Percentiles rank a stretch among this genome's conserved stretches.
Evolutionary conservation across 352 stramenopile genomes (phyloP).

Genomic region (Globisporangium paroecandrum): DNA sequence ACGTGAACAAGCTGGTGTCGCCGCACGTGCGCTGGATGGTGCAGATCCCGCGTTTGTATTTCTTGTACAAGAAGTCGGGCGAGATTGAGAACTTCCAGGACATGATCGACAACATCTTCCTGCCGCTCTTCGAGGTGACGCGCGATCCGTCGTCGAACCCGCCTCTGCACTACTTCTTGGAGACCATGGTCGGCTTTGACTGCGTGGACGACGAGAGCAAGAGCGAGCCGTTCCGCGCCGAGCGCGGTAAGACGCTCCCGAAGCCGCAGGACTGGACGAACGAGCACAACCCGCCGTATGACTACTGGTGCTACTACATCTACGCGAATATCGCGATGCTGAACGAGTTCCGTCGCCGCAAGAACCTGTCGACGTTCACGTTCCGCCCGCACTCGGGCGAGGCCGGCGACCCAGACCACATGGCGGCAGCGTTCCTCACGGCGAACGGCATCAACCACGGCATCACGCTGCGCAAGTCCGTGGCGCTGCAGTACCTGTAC

Average conservation of each 20-base stretch:
- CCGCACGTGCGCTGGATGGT: conserved; percentile 98
- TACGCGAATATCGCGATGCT: conserved; percentile 96
- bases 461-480: conserved; percentile 96
- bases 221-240: conserved; percentile 79
- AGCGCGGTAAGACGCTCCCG: conserved; percentile 71
- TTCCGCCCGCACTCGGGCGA: conserved; percentile 99
- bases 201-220: conserved; percentile 99
- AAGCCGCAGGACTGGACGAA: conserved; percentile 85
- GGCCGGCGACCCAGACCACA: conserved; percentile 96
- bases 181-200: conserved; percentile 97
- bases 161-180: conserved; percentile 89
- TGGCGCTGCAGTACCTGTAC: conserved; percentile 98
- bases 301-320: conserved; percentile 97
- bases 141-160: conserved; percentile 92
- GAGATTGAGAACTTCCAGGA: conserved; percentile 94
- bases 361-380: conserved; percentile 90
- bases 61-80: conserved; percentile 93
- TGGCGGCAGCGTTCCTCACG: conserved; percentile 88
- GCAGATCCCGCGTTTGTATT: conserved; percentile 96
- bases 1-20: conserved; percentile 86
- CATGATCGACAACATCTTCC: conserved; percentile 98
- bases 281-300: conserved; percentile 91
- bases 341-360: conserved; percentile 91
- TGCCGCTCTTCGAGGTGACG: conserved; percentile 97
- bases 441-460: conserved; percentile 98